Evolutionary conservation across 2,329 filamentous ascomycete genomes (phyloP), one percentile per base, ranked within the genome.

Genomic region (Talaromyces sp.): DNA sequence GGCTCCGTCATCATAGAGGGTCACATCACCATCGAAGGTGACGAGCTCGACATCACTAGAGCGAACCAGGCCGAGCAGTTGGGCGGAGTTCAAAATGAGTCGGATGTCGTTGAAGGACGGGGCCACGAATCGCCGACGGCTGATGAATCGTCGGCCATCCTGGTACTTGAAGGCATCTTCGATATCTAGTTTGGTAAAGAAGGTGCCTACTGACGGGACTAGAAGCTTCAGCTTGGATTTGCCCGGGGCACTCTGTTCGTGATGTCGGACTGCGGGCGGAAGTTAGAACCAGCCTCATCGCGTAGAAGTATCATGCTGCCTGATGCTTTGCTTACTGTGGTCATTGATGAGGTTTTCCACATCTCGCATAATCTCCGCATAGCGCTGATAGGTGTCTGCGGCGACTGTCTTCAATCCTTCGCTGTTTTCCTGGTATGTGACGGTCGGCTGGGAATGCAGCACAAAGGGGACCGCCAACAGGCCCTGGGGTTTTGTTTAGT

Each of bases 1-100:
- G 64, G 91, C 82, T 11, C 94, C 94, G 67, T 99, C 89, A 52
- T 91, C 89, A 71, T 99, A 99, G 19, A 99, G 81, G 1, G 94
- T 99, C 46, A 99, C 91, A 74, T 99, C 94, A 73, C 94, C 94
- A 72, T 99, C 94, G 70, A 99, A 99, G 0, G 94, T 99, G 49
- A 96, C 87, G 3, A 99, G 82, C 63, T 94, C 86, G 8, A 97
- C 81, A 4, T 85, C 82, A 19, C 88, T 87, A 40, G 80, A 77
- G 20, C 84, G 85, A 14, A 91, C 88, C n/a, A 97, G 84, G 35
- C 90, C 91, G 86, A 97, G 91, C 55, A 93, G 81, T 74, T 99
- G 94, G 16, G 94, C 92, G 35, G 94, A 94, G 75, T 99, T 99
- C 62, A 99, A 84, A 47, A 96, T 88, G 20, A 97, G 81, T 2